Percentiles rank a stretch among this genome's conserved stretches.
These are phyloP conservation scores for Macrophomina phaseolina DNA, from an alignment of 2,329 filamentous ascomycete genomes.

Conservation along the genomic window DNA sequence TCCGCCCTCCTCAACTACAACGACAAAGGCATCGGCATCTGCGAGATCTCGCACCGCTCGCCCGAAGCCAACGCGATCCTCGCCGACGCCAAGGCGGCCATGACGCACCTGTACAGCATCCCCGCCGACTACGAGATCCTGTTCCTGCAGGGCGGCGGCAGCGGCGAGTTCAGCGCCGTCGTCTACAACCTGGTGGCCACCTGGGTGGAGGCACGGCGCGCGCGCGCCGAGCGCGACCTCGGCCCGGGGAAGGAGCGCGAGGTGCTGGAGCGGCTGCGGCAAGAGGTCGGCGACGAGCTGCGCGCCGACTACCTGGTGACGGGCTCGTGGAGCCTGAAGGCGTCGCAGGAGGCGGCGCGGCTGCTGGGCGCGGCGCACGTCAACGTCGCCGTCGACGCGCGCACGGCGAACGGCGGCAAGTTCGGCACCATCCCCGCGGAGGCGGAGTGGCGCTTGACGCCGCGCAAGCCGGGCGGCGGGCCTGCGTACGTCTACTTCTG, in stretches of 20 bases:
- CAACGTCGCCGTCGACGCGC: constrained; percentile 76
- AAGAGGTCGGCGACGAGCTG: constrained; percentile 71
- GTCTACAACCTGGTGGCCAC: constrained; percentile 83
- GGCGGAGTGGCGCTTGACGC: constrained; percentile 73
- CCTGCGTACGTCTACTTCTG: constrained; percentile 83
- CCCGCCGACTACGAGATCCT: constrained; percentile 86
- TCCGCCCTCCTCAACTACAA: constrained; percentile 82
- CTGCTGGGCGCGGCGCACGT: constrained; percentile 79
- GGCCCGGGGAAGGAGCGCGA: constrained; percentile 51
- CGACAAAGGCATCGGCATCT: constrained; percentile 79
- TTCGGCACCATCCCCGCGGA: constrained; percentile 84
- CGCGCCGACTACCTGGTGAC: constrained; percentile 90
- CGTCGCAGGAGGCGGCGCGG: constrained; percentile 79
- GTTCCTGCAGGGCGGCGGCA: constrained; percentile 87
- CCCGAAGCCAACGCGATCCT: constrained; percentile 79
- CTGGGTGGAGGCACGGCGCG: constrained; percentile 76
- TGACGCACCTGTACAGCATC: constrained; percentile 77
- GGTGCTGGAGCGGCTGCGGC: constrained; percentile 65
- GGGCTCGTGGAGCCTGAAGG: constrained; percentile 89
- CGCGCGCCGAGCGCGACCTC: constrained; percentile 63
- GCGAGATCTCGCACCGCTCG: constrained; percentile 90
- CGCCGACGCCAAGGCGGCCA: constrained; percentile 75
- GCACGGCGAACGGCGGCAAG: constrained; percentile 72
- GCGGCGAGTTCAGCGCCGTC: constrained; percentile 81
- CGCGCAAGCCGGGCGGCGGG: constrained; percentile 58